Conservation (phyloP, 2,329 filamentous ascomycete species). For the Claviceps africana region DNA sequence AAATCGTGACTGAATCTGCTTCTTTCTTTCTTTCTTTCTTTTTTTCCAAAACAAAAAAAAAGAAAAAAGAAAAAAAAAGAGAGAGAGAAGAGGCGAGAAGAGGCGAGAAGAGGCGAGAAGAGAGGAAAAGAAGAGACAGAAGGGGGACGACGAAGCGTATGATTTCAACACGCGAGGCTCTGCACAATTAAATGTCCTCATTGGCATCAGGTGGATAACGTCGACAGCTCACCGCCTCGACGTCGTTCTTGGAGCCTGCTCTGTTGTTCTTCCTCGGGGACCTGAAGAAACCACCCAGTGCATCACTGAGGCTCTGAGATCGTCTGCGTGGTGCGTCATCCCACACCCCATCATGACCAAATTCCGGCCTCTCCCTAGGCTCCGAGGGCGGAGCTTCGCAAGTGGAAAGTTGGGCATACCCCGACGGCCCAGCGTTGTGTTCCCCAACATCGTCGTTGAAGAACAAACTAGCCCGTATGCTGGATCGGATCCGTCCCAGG, state of each 20-base stretch:
- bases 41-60: background rate
- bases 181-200: background rate
- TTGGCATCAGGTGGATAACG: background rate
- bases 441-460: conserved; percentile 29
- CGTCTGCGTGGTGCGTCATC: conserved; percentile 14
- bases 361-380: conserved; percentile 10
- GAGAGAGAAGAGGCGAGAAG: no score
- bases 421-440: conserved; percentile 12
- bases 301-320: conserved; percentile 28
- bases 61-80: background rate
- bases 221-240: conserved; percentile 1
- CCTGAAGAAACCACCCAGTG: conserved; percentile 26
- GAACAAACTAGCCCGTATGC: conserved; percentile 40
- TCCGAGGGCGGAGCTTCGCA: conserved; percentile 15
- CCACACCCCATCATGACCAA: conserved; percentile 5
- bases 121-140: background rate
- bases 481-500: conserved; percentile 32
- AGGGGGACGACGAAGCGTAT: no score
- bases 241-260: conserved; percentile 5
- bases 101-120: no score
- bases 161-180: no score
- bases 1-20: no score
- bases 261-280: conserved; percentile 19
- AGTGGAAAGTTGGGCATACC: conserved; percentile 10
- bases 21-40: background rate